A percentile compares a stretch with the other conserved stretches of the same genome.
phyloP scores from a whole-genome alignment of 2,329 filamentous ascomycete species.

The Xylogone sp. region DNA sequence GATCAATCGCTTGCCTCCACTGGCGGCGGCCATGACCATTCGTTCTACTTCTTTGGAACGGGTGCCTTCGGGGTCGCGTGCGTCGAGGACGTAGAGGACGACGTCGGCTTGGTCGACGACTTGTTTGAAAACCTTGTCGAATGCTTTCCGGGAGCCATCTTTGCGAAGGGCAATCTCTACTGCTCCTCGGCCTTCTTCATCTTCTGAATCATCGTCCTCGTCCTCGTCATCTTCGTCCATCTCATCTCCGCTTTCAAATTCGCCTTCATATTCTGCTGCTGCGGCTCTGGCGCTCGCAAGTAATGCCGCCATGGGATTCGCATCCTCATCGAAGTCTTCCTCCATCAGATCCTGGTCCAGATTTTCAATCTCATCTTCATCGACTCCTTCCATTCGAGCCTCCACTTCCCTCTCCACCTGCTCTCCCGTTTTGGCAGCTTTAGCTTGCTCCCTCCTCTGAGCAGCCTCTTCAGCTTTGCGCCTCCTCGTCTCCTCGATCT shows the following conservation, averaged over 20 bases:
- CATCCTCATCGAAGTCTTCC: constrained; percentile 56
- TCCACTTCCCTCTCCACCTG: constrained; percentile 39
- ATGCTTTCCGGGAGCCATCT: constrained; percentile 76
- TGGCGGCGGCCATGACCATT: constrained; percentile 83
- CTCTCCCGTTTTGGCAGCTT: constrained; percentile 57
- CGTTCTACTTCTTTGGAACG: constrained; percentile 88
- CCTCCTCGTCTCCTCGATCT: constrained; percentile 86
- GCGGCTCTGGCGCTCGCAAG: constrained; percentile 78
- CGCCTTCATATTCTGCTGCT: constrained; percentile 66
- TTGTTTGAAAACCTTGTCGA: constrained; percentile 94
- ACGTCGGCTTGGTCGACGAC: constrained; percentile 88
- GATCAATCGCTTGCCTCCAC: constrained; percentile 81
- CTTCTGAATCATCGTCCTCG: constrained; percentile 40
- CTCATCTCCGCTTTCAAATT: constrained; percentile 42
- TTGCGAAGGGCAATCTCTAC: constrained; percentile 46
- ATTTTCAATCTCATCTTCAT: constrained; percentile 40
- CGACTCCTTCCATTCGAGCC: constrained; percentile 39
- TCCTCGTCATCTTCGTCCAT: constrained; percentile 49
- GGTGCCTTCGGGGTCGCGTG: constrained; percentile 86
- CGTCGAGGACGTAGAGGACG: constrained; percentile 88
- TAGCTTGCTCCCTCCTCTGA: constrained; percentile 68
- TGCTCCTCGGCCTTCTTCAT: constrained; percentile 43
- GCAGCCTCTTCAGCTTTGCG: constrained; percentile 76
- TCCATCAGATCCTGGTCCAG: constrained; percentile 45
- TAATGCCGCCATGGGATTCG: constrained; percentile 90